Evolutionary conservation across 257 asterid genomes (phyloP).

Genomic region (Solanum verrucosum): DNA sequence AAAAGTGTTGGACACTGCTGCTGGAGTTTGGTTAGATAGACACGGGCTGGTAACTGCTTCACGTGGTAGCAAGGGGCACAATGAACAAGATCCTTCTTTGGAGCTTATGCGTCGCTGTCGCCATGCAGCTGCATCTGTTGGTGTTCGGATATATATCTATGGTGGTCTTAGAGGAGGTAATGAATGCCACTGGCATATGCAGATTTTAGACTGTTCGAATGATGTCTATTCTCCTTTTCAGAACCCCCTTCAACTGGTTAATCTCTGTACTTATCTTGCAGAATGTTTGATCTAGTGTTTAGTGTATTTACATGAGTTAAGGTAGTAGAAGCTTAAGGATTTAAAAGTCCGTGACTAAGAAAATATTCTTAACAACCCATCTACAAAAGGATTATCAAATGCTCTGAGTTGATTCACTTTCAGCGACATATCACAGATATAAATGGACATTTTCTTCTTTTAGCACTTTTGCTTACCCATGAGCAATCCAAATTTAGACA

Average conservation of each 20-base stretch:
- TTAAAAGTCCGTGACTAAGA: not conserved
- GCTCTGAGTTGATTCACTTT: not conserved
- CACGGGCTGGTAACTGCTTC: conserved; percentile 80
- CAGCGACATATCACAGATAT: not conserved
- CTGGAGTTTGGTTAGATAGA: conserved; percentile 97
- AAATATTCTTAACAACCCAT: not conserved
- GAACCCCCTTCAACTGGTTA: not conserved
- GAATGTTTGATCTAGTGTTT: not conserved
- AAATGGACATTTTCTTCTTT: not conserved
- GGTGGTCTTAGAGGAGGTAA: conserved; percentile 98
- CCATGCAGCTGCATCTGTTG: conserved; percentile 98
- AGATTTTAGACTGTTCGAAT: not conserved
- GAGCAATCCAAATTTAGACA: not conserved
- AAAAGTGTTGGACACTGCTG: conserved; percentile 95
- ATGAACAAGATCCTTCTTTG: conserved; percentile 58
- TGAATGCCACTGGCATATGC: not conserved
- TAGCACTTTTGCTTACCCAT: not conserved
- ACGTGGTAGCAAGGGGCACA: conserved; percentile 50
- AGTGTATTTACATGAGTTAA: not conserved
- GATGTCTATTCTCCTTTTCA: conserved; percentile 1
- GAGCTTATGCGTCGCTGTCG: conserved; percentile 95
- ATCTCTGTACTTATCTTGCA: not conserved
- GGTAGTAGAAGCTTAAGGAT: not conserved
- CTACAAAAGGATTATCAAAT: not conserved
- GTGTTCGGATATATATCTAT: conserved; percentile 65